Evolutionary conservation across 129 eudicot species (phyloP).

Genomic region (Saussurea involucrata): DNA sequence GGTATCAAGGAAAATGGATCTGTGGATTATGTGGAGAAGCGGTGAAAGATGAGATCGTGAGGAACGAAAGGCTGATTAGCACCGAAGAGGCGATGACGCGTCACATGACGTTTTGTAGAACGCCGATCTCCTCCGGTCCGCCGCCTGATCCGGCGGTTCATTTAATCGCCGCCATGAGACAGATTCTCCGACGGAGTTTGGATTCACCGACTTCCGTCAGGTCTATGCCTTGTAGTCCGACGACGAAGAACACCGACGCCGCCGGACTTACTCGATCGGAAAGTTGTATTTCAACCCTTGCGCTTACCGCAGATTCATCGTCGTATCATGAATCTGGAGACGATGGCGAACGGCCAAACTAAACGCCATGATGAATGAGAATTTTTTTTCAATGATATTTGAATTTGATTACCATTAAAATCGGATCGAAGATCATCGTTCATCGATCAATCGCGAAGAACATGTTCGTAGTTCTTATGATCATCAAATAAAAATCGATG

Average conservation of each 20-base stretch:
- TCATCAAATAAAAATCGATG: neutral
- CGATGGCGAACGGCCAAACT: slow-evolving; percentile 17
- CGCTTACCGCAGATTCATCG: slow-evolving; percentile 35
- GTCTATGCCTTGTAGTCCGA: slow-evolving; percentile 69
- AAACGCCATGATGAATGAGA: neutral
- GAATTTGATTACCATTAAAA: neutral
- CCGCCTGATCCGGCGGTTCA: slow-evolving; percentile 51
- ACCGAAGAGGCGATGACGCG: slow-evolving; percentile 69
- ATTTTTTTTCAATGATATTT: neutral
- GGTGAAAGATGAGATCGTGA: slow-evolving; percentile 57
- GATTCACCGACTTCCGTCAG: slow-evolving; percentile 55
- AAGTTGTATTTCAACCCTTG: slow-evolving; percentile 51
- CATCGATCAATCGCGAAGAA: neutral
- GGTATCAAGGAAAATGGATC: slow-evolving; percentile 78
- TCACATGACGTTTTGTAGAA: slow-evolving; percentile 58
- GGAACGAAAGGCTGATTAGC: slow-evolving; percentile 56
- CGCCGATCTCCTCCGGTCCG: slow-evolving; percentile 46
- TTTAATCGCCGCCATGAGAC: slow-evolving; percentile 60
- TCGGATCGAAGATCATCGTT: neutral
- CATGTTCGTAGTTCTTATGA: neutral
- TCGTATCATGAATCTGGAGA: slow-evolving; percentile 26
- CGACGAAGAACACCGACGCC: neutral
- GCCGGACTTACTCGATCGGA: slow-evolving; percentile 41
- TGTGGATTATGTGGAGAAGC: slow-evolving; percentile 89
- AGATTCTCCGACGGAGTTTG: slow-evolving; percentile 55